Evolutionary conservation across 176 grass and related monocot genomes (phyloP).

Genomic region (Triticum urartu): DNA sequence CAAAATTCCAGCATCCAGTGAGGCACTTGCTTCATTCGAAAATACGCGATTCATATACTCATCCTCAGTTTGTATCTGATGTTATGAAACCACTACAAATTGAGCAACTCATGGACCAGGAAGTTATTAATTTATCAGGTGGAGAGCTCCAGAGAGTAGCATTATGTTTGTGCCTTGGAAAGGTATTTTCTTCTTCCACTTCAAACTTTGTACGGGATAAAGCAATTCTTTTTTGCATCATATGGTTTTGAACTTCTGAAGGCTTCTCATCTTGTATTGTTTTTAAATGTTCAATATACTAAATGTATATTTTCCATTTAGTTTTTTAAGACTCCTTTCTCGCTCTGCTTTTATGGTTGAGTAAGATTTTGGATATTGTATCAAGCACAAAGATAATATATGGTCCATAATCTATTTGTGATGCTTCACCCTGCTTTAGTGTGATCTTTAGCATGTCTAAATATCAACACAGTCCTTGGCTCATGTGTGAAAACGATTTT

Average conservation of each 20-base stretch:
- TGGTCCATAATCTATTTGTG: constrained; percentile 3
- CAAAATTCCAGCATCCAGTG: constrained; percentile 72
- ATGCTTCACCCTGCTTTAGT: background rate
- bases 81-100: constrained; percentile 99
- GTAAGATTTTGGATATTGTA: background rate
- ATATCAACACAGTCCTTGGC: background rate
- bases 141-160: constrained; percentile 97
- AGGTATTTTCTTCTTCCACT: constrained; percentile 47
- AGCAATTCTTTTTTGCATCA: background rate
- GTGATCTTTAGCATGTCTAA: background rate
- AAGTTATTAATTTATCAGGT: constrained; percentile 93
- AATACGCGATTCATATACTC: constrained; percentile 87
- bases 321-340: background rate
- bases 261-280: background rate
- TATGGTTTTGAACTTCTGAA: background rate
- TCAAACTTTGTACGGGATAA: background rate
- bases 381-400: background rate
- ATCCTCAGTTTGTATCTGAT: constrained; percentile 87
- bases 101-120: constrained; percentile 89
- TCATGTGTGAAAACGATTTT: background rate
- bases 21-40: constrained; percentile 81
- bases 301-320: background rate
- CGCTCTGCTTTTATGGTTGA: background rate
- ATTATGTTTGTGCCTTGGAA: constrained; percentile 91
- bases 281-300: background rate